Base-by-base conservation (phyloP, 352 stramenopile genomes). In the Phytophthora cajani region DNA sequence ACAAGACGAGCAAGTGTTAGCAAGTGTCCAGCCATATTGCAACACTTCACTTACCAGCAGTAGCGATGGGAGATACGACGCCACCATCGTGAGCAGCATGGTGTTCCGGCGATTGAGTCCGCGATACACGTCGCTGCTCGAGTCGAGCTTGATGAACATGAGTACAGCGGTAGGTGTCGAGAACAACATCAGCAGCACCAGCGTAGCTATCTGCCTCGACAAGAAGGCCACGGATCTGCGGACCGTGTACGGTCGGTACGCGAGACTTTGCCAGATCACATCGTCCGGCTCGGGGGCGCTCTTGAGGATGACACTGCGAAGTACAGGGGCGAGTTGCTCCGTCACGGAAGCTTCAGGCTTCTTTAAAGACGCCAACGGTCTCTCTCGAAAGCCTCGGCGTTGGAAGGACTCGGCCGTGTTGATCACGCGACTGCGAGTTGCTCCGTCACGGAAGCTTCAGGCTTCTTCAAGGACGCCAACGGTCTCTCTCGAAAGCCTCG, bases 91-190 rank as follows among this genome's bases (percentile, higher is more conserved):
- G 36, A 91, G 74, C 2, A 92, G 57, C 42, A 89, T 51, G 3
- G 75, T 84, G 69, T 92, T 76, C 16, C 65, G 67, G 25, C 60
- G 64, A 66, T 83, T 74, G 4, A 93, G 59, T 21, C 74, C 70
- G 9, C 64, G 58, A 67, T 94, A 94, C 33, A 95, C 58, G 32
- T 67, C 68, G 46, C 86, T 94, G 49, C 71, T 74, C n/a, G 81
- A 81, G 64, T 93, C 85, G 9, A 95, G 72, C 54, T 92, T 91
- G 62, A 95, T 82, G 70, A 91, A 95, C 65, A 95, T 86, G 59
- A 93, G 82, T 62, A 95, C 85, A 5, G 86, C 85, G 1, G 85
- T 92, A 0, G 88, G 86, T 25, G 86, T 92, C 30, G 86, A 94
- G 54, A 94, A 93, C 16, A 95, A 56, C 36, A 92, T 60, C 30